Conservation (phyloP, 1,284 basidiomycete genomes). For the Rhodotorula sp. region DNA sequence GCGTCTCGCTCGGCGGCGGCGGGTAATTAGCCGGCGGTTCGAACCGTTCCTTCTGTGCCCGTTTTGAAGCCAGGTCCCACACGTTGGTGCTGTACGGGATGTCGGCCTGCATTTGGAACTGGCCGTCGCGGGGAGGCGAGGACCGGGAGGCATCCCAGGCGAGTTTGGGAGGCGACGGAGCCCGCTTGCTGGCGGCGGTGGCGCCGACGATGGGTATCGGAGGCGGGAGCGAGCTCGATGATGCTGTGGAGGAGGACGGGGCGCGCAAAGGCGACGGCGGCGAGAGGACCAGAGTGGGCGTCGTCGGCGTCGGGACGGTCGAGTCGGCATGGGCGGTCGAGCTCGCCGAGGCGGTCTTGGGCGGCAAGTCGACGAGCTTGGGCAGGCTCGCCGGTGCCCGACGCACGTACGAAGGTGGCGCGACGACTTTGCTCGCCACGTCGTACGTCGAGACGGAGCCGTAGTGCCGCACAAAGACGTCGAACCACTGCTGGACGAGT, state of each 20-base stretch:
- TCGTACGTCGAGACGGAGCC: conserved; percentile 55
- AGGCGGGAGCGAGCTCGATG: conserved; percentile 27
- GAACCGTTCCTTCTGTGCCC: conserved; percentile 52
- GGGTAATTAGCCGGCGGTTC: conserved; percentile 56
- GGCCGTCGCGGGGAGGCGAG: conserved; percentile 50
- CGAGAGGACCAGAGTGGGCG: conserved; percentile 25
- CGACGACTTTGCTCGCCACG: conserved; percentile 41
- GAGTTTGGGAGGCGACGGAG: conserved; percentile 41
- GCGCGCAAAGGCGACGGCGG: conserved; percentile 12
- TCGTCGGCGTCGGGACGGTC: not conserved
- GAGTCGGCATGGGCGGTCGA: too few relatives aligned
- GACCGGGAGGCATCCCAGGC: conserved; percentile 54
- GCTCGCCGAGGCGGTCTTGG: not conserved
- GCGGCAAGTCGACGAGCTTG: not conserved
- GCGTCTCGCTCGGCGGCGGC: conserved; percentile 47
- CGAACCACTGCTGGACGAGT: conserved; percentile 85
- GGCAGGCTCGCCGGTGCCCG: not conserved
- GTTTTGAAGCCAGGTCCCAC: conserved; percentile 53
- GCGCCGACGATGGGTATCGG: conserved; percentile 18
- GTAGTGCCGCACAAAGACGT: conserved; percentile 82
- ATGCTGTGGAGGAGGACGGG: not conserved
- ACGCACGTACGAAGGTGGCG: conserved; percentile 7
- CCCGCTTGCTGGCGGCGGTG: not conserved
- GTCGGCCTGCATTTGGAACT: conserved; percentile 53
- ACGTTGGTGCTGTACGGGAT: conserved; percentile 53